Base-by-base conservation (phyloP, 257 asterid species). In the Penstemon eatonii region DNA sequence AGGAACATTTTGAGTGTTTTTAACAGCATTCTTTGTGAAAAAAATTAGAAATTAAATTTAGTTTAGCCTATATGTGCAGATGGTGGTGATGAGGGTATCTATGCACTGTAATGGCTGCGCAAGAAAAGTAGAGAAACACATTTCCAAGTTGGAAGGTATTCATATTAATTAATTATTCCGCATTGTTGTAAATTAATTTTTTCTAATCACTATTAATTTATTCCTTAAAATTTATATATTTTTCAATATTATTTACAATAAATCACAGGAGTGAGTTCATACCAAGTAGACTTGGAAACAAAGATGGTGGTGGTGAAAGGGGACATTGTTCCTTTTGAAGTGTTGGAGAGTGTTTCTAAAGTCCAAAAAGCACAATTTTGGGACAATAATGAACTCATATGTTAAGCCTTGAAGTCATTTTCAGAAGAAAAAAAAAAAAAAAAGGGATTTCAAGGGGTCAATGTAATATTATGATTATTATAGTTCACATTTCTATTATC, bases 101-200 rank as follows among this genome's bases (percentile, higher is more conserved):
- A 89, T 89, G 84, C 96, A 89, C 40, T 89, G 96, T 65, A 74
- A 81, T 79, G 96, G 96, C 42, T 89, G 96, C 49, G 96, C 96
- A 36, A 89, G 89, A 69, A 84, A 76, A 75, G 89, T 89, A n/a
- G 78, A 76, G 85, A 89, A 86, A 69, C 96, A 89, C 44, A 81
- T 89, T 39, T 81, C 93, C n/a, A 90, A 85, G 77, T 54, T 81
- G 51, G 83, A 81, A 56, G 86, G 86, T 78, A 76, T 9, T 57
- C 5, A 19, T 18, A 56, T 33, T 59, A 4, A 10, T 59, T 7
- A 25, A 56, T 19, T 18, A 37, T 7, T 19, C 19, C 2, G 33
- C 33, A 25, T 25, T 25, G 33, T 25, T 2, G 2, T 25, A 25
- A 25, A 4, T 60, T 42, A 5, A 6, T 15, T 60, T 60, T 60